phyloP scores from a whole-genome alignment of 202 grass and related monocot species.

The Musa balbisiana region DNA sequence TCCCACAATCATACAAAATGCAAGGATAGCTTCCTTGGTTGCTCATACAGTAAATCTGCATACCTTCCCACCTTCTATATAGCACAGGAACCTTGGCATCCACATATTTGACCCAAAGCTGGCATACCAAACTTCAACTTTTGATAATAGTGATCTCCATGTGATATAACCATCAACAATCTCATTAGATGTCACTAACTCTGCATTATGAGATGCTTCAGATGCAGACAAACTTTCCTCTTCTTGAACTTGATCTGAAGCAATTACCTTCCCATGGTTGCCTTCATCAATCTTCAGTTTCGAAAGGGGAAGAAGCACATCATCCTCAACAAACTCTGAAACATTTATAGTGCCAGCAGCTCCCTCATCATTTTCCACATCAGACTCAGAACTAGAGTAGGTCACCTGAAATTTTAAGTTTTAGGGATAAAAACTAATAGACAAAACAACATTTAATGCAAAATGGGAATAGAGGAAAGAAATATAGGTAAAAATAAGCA shows the following conservation, averaged over 20 bases:
- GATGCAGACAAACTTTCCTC: constrained; percentile 16
- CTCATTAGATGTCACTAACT: constrained; percentile 22
- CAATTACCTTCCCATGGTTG: constrained; percentile 13
- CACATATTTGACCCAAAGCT: constrained; percentile 97
- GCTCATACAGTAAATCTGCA: not conserved
- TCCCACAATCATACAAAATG: not conserved
- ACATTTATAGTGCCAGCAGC: constrained; percentile 22
- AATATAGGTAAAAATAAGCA: too few relatives aligned
- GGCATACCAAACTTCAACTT: constrained; percentile 75
- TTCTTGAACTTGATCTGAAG: constrained; percentile 27
- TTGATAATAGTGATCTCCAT: constrained; percentile 68
- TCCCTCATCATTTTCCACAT: constrained; percentile 40
- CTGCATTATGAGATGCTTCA: constrained; percentile 30
- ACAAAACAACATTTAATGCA: not conserved
- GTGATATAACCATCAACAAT: constrained; percentile 28
- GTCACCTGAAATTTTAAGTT: constrained; percentile 39
- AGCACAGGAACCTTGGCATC: constrained; percentile 69
- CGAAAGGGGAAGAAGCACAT: constrained; percentile 41
- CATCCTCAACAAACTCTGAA: constrained; percentile 34
- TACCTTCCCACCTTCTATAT: constrained; percentile 86
- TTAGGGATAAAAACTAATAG: not conserved
- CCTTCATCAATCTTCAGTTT: constrained; percentile 58
- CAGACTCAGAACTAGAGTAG: constrained; percentile 54
- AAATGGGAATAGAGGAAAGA: too few relatives aligned
- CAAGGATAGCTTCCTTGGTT: not conserved